A percentile compares a stretch with the other conserved stretches of the same genome.
These are phyloP conservation scores for Achlya hypogyna DNA, from an alignment of 352 stramenopile species.

Conservation along the genomic window DNA sequence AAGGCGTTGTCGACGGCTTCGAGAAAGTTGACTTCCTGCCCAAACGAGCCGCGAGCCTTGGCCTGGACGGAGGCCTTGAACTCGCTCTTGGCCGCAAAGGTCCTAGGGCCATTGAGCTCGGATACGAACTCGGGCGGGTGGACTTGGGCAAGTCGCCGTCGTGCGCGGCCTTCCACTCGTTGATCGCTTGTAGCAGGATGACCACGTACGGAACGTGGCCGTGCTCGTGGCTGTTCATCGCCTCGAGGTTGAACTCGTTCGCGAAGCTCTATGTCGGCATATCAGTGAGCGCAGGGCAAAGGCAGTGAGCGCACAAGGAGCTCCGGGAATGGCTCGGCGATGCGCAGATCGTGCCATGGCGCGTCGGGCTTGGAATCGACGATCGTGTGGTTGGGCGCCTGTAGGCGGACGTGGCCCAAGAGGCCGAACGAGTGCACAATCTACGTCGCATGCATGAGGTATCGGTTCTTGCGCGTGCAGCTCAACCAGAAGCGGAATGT, in stretches of 20 bases:
- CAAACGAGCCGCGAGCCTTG: slow-evolving; percentile 38
- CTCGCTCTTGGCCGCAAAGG: slow-evolving; percentile 83
- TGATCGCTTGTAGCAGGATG: slow-evolving; percentile 73
- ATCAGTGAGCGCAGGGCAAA: neutral
- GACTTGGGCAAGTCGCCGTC: slow-evolving; percentile 38
- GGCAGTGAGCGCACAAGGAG: slow-evolving; percentile 26
- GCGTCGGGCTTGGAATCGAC: slow-evolving; percentile 86
- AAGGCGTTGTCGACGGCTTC: slow-evolving; percentile 91
- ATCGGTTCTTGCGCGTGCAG: neutral
- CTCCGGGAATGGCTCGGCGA: slow-evolving; percentile 64
- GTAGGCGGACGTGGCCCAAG: slow-evolving; percentile 87
- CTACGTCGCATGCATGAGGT: slow-evolving; percentile 17
- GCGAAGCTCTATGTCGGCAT: slow-evolving; percentile 29
- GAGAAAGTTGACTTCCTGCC: slow-evolving; percentile 93
- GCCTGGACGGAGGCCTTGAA: slow-evolving; percentile 75
- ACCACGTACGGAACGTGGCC: slow-evolving; percentile 91
- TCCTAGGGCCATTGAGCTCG: slow-evolving; percentile 24
- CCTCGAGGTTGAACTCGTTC: slow-evolving; percentile 47
- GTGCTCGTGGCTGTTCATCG: slow-evolving; percentile 77
- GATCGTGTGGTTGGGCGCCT: slow-evolving; percentile 75
- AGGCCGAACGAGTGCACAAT: slow-evolving; percentile 86
- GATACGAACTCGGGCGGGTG: neutral
- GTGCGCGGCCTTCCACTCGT: slow-evolving; percentile 45
- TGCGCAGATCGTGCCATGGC: slow-evolving; percentile 80
- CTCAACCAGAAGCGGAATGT: slow-evolving; percentile 68